Conservation (phyloP, 163 green algal species). For the Chloroidium sp. region DNA sequence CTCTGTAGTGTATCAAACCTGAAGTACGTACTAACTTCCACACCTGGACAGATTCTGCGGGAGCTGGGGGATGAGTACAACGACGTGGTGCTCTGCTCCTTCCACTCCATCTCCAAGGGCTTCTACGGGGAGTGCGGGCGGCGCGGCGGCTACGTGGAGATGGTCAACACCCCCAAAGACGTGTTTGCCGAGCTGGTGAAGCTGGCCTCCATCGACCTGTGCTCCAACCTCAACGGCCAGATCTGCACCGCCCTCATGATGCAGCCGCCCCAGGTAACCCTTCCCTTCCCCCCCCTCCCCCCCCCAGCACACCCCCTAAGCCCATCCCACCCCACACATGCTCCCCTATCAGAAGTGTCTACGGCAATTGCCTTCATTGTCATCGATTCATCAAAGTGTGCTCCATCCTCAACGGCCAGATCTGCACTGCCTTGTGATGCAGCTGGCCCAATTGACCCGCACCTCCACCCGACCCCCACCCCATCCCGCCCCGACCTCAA, state of each 20-base stretch:
- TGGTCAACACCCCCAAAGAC: slow-evolving; percentile 72
- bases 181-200: slow-evolving; percentile 87
- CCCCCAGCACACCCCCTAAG: no score
- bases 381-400: slow-evolving; percentile 77
- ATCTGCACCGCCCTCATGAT: slow-evolving; percentile 69
- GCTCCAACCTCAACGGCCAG: slow-evolving; percentile 81
- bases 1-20: no score
- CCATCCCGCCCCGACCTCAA: no score
- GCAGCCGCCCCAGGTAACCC: slow-evolving; percentile 64
- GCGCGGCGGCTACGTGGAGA: slow-evolving; percentile 89
- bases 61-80: slow-evolving; percentile 42
- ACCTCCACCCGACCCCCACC: no score
- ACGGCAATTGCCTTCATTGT: no score
- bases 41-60: slow-evolving; percentile 29
- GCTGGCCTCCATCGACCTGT: slow-evolving; percentile 84
- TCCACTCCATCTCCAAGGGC: slow-evolving; percentile 84
- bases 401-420: slow-evolving; percentile 81
- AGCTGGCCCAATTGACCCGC: slow-evolving; percentile 57
- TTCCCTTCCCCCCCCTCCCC: background rate
- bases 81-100: slow-evolving; percentile 59
- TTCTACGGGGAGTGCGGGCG: slow-evolving; percentile 48
- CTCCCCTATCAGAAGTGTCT: no score
- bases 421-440: slow-evolving; percentile 71
- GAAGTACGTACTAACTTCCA: no score
- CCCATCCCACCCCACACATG: no score